Base-by-base conservation (phyloP, 169 alveolate species). In the Hammondia hammondi region DNA sequence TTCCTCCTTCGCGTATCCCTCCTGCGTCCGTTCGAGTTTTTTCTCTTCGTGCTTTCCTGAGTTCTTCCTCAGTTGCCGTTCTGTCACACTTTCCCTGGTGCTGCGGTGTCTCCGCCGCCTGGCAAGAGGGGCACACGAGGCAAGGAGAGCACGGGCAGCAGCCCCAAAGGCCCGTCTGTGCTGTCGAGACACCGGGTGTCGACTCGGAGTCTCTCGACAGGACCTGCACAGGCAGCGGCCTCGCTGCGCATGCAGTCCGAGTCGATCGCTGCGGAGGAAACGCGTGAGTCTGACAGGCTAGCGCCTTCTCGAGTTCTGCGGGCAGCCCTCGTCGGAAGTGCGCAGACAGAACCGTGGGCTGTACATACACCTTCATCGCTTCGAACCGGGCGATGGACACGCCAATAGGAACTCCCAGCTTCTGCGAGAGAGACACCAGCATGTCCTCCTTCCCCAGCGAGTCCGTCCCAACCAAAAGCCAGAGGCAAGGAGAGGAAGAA, bases 361-460 rank as follows among this genome's bases (percentile, higher is more conserved):
- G 24, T 9, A 32, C 21, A 32, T 14, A 19, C 48, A 29, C 29
- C 56, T 77, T 32, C 56, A 77, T 17, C 48, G 87, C 48, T 17
- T 32, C 43, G 87, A 37, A 77, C 48, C 87, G 87, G 48, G 46
- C 48, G 14, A 32, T 52, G 45, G 87, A 39, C 2, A 77, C 87
- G 45, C 48, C 19, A n/a, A 77, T 32, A 0, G 56, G 87, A 14
- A 39, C 48, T 32, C 56, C 27, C 48, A 77, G 45, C 56, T 77
- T 32, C 24, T 32, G 29, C 27, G 87, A 32, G 48, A 77, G 87
- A 77, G 87, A 9, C 43, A 6, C 48, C 43, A 77, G 46, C 56
- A 77, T 6, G 27, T 24, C 87, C 32, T 77, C 87, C 48, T 77
- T 77, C 46, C 87, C 87, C 87, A 77, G 56, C 19, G 87, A 77